phyloP scores from a whole-genome alignment of 75 land plant genomes.

The Cryptomeria japonica region DNA sequence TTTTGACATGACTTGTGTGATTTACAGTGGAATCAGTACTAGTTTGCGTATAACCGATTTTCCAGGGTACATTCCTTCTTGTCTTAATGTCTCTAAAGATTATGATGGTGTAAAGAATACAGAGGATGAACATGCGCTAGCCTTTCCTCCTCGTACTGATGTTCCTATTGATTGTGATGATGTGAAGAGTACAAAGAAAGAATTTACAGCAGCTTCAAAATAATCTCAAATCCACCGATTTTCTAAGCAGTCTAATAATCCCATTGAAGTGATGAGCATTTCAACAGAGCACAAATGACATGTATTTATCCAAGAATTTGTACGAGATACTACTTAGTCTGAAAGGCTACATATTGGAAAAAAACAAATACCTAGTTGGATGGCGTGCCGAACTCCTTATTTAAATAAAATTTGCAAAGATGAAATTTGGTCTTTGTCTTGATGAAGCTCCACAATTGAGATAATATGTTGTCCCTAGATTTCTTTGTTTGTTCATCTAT shows the following conservation, averaged over 20 bases:
- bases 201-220: not conserved
- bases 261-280: not conserved
- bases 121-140: not conserved
- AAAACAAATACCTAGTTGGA: not conserved
- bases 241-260: not conserved
- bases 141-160: not conserved
- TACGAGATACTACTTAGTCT: not conserved
- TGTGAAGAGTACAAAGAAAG: not conserved
- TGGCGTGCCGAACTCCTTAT: not conserved
- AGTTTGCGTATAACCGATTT: not conserved
- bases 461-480: no score
- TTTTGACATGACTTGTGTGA: not conserved
- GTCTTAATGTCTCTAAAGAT: not conserved
- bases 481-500: no score
- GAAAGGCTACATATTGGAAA: not conserved
- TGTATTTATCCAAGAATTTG: no score
- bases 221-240: not conserved
- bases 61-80: not conserved
- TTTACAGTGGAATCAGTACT: not conserved
- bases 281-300: not conserved
- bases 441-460: not conserved
- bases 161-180: not conserved
- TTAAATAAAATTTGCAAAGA: not conserved
- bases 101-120: not conserved
- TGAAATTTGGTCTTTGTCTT: not conserved